Base-by-base conservation (phyloP, 352 stramenopile genomes). In the Phytopythium litorale region DNA sequence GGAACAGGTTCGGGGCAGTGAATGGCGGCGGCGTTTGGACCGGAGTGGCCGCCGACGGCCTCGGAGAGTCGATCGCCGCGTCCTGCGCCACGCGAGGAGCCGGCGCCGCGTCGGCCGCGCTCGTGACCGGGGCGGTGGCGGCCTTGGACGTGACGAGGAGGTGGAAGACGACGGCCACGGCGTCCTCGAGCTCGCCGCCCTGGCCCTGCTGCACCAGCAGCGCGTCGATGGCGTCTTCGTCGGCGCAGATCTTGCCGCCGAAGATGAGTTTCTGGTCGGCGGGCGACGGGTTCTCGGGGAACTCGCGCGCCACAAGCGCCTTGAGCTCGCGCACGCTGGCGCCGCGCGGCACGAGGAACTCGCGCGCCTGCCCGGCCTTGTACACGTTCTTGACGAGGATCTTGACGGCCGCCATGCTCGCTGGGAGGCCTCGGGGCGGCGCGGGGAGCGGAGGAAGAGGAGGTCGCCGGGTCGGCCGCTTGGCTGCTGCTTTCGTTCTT, bases 301-400 rank as follows among this genome's bases (percentile, higher is more conserved):
- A 81, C 30, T 69, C 64, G 42, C 69, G 51, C 56, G 75, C 67
- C 28, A 95, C 64, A 37, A 70, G 71, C 38, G 77, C 60, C 70
- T 95, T 95, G 42, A 95, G 72, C 60, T 82, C 66, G 19, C 72
- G 65, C 30, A 95, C 71, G 38, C 66, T 65, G 42, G 71, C 71
- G 48, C 63, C 62, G 4, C 70, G 53, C 16, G 68, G 58, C 37
- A 81, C 63, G 3, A 71, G 56, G 32, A 95, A 81, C 52, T 78
- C 64, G 58, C 84, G 64, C 23, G 76, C 72, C 65, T 92, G 65
- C 15, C 68, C 49, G 8, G 73, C 80, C 32, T 71, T 75, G 72
- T 95, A 95, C 56, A 95, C 87, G 69, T 83, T 95, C 68, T 89
- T 89, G 43, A 95, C 81, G 32, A 88, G 55, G 60, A 95, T 80